Conservation (phyloP, 768 basidiomycete genomes). For the Ramaria sp. region DNA sequence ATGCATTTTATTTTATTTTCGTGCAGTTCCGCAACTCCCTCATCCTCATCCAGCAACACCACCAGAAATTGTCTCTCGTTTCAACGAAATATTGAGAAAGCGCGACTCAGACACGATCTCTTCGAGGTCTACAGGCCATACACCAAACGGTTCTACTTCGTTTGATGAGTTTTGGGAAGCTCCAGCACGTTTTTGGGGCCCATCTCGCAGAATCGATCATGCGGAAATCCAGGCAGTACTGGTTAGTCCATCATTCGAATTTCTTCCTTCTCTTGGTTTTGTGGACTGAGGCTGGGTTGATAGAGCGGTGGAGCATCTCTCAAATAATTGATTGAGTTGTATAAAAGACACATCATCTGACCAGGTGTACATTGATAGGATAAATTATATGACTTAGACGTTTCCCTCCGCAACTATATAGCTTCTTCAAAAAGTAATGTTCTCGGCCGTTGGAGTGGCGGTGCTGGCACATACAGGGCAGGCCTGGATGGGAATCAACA, state of each 20-base stretch:
- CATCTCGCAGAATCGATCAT: constrained; percentile 37
- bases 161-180: constrained; percentile 57
- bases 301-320: constrained; percentile 65
- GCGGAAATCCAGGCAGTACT: constrained; percentile 55
- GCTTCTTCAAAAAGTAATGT: constrained; percentile 29
- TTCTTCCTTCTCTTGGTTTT: constrained; percentile 2
- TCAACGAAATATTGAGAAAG: constrained; percentile 33
- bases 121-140: constrained; percentile 14
- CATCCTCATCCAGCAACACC: constrained; percentile 61
- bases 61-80: constrained; percentile 41
- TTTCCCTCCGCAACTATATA: constrained; percentile 16
- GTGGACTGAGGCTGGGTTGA: background rate
- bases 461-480: constrained; percentile 27
- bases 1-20: background rate
- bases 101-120: constrained; percentile 10
- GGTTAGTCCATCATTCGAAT: constrained; percentile 28
- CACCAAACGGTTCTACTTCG: constrained; percentile 4
- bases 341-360: constrained; percentile 9
- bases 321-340: constrained; percentile 13
- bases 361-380: constrained; percentile 8
- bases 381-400: background rate
- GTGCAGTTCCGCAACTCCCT: constrained; percentile 25
- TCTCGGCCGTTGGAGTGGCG: constrained; percentile 25
- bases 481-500: constrained; percentile 20
- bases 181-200: constrained; percentile 47